A percentile compares a stretch with the other conserved stretches of the same genome.
These are phyloP conservation scores for Xylariales sp. DNA, from an alignment of 2,329 filamentous ascomycete genomes.

Conservation along the genomic window DNA sequence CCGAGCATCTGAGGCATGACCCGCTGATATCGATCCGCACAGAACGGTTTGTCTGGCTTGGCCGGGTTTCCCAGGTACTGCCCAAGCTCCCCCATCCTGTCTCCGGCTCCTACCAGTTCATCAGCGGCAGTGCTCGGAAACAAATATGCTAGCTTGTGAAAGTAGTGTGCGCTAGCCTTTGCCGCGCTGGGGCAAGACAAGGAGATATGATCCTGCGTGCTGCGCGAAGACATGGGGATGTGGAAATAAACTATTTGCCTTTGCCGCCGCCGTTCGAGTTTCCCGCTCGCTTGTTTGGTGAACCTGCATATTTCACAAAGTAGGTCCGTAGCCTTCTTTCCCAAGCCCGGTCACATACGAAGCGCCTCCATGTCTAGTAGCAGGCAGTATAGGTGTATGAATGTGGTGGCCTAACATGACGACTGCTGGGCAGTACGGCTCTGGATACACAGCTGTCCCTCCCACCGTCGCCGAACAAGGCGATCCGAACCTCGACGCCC, in stretches of 20 bases:
- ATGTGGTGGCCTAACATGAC: slow-evolving; percentile 39
- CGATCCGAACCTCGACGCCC: slow-evolving; percentile 14
- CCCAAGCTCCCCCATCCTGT: slow-evolving; percentile 11
- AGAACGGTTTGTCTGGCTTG: slow-evolving; percentile 13
- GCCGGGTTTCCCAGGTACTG: background rate
- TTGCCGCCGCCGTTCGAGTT: slow-evolving; percentile 25
- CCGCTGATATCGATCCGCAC: slow-evolving; percentile 28
- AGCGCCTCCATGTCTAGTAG: slow-evolving; percentile 31
- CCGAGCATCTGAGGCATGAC: slow-evolving; percentile 10
- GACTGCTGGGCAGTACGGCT: slow-evolving; percentile 33
- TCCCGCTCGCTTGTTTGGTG: slow-evolving; percentile 25
- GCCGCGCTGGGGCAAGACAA: slow-evolving; percentile 26
- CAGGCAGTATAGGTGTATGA: slow-evolving; percentile 28
- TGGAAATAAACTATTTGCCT: slow-evolving; percentile 33
- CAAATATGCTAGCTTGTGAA: slow-evolving; percentile 17
- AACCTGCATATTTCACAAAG: slow-evolving; percentile 16
- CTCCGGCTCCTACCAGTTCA: slow-evolving; percentile 16
- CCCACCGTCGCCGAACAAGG: slow-evolving; percentile 23
- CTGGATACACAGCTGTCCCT: slow-evolving; percentile 34
- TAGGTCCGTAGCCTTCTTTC: slow-evolving; percentile 1
- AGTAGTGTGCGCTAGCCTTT: slow-evolving; percentile 11
- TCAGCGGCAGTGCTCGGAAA: slow-evolving; percentile 33
- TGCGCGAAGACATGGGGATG: slow-evolving; percentile 22
- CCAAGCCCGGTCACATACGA: slow-evolving; percentile 5
- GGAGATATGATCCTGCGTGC: slow-evolving; percentile 28